These are phyloP conservation scores for Trichocomaceae sp. DNA, from an alignment of 2,329 filamentous ascomycete genomes.

Conservation along the genomic window DNA sequence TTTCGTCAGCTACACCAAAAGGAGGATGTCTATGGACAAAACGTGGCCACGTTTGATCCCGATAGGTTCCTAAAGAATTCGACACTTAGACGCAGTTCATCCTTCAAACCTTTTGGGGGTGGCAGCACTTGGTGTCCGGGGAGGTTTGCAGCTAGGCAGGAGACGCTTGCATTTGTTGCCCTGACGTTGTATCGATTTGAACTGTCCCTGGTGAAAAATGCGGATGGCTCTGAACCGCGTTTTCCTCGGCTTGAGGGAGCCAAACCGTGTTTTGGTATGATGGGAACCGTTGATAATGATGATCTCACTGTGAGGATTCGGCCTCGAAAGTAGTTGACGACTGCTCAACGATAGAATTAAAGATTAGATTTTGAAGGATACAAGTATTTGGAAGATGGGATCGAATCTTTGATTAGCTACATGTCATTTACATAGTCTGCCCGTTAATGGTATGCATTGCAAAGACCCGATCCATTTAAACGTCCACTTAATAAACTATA, in stretches of 20 bases:
- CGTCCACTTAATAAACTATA: too few relatives aligned
- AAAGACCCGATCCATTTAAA: too few relatives aligned
- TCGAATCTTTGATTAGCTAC: too few relatives aligned
- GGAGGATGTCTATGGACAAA: neutral
- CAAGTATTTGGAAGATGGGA: too few relatives aligned
- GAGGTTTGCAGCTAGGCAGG: neutral
- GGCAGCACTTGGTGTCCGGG: neutral
- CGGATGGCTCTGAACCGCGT: neutral
- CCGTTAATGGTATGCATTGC: too few relatives aligned
- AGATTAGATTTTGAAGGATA: too few relatives aligned
- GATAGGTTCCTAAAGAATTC: neutral
- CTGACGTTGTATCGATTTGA: constrained; percentile 1
- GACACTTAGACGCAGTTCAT: neutral
- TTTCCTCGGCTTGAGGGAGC: neutral
- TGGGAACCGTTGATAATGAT: neutral
- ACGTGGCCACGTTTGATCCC: neutral
- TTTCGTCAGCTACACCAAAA: constrained; percentile 1
- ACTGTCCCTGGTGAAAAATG: neutral
- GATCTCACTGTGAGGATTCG: neutral
- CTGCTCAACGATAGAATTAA: too few relatives aligned
- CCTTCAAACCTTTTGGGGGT: neutral
- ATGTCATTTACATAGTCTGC: too few relatives aligned
- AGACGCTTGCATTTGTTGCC: neutral
- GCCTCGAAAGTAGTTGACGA: neutral
- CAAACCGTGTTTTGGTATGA: neutral